Base-by-base conservation (phyloP, 805 yeast genomes). In the Hanseniaspora mollemarum region DNA sequence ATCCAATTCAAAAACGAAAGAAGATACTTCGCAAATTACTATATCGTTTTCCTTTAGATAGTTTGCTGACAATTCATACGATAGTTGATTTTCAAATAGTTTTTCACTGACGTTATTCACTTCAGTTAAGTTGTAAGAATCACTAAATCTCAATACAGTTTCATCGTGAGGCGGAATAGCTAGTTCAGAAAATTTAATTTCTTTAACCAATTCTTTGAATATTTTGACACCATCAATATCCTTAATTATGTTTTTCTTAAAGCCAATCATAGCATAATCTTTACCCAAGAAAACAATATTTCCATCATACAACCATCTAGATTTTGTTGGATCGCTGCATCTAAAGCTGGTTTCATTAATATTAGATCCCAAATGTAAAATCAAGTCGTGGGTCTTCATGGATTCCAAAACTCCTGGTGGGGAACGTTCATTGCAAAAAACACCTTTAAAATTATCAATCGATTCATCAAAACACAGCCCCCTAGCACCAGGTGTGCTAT, bases 1-100 rank as follows among this genome's bases (percentile, higher is more conserved):
- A 28, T 85, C 77, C 40, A 82, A 61, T 8, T 82, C 88, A 67
- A 86, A 87, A 71, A 81, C 79, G 61, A 84, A 76, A 1, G 94
- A 79, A 46, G 95, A 87, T 1, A 94, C 84, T 57, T 88, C 96
- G 50, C 79, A 75, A 36, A 88, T 71, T n/a, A 87, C 60, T 19
- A 79, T 72, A 62, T 87, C 96, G 57, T 78, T 73, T 24, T 81
- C 78, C 58, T 71, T 66, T 40, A 83, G 60, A 43, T 81, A 56
- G 46, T 65, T 61, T 25, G 75, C 65, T 33, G 81, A 56, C 33
- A 60, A 61, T 13, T 71, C 67, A 60, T 78, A 81, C 1, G 77
- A 76, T 51, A 72, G 71, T 54, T 65, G 66, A n/a, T 71, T 60
- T 13, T 51, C 49, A 5, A 54, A 49, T 2, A 43, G 24, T 21